Evolutionary conservation across 192 early-diverging fungal genomes (phyloP).

Genomic region (Rhizophlyctis rosea): DNA sequence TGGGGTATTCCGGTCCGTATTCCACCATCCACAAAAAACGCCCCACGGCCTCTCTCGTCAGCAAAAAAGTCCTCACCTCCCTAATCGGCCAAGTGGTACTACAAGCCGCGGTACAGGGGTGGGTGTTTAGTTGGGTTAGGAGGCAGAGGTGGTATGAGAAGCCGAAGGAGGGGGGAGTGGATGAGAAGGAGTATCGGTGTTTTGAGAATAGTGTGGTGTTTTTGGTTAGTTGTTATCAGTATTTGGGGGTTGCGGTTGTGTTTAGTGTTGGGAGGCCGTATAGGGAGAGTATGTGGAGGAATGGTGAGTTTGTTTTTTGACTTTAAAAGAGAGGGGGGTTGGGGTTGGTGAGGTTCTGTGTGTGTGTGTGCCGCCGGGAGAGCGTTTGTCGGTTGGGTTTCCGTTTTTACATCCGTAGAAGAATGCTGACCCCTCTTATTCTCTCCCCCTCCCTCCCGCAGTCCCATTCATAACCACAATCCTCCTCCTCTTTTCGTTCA

Average conservation of each 20-base stretch:
- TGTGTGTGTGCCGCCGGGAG: background rate
- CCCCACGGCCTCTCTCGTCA: constrained; percentile 88
- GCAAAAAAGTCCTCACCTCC: constrained; percentile 85
- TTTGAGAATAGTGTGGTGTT: constrained; percentile 94
- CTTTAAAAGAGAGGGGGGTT: constrained; percentile 25
- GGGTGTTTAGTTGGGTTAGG: constrained; percentile 67
- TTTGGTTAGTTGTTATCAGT: constrained; percentile 87
- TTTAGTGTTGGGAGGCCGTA: constrained; percentile 97
- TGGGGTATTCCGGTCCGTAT: constrained; percentile 89
- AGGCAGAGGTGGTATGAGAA: constrained; percentile 70
- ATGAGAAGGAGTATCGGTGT: constrained; percentile 67
- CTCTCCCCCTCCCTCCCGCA: constrained; percentile 7
- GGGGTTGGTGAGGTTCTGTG: background rate
- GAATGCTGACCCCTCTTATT: no score
- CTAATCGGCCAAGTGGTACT: constrained; percentile 87
- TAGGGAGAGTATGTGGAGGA: constrained; percentile 82
- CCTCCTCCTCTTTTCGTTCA: constrained; percentile 47
- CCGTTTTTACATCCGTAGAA: no score
- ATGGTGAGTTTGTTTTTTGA: constrained; percentile 64
- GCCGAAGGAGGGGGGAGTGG: constrained; percentile 49
- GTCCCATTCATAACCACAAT: constrained; percentile 69
- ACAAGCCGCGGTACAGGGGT: constrained; percentile 75
- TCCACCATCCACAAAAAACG: constrained; percentile 67
- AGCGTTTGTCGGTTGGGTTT: background rate
- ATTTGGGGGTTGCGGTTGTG: constrained; percentile 83